Evolutionary conservation across 306 rosid genomes (phyloP).

Genomic region (Medicago arabica): DNA sequence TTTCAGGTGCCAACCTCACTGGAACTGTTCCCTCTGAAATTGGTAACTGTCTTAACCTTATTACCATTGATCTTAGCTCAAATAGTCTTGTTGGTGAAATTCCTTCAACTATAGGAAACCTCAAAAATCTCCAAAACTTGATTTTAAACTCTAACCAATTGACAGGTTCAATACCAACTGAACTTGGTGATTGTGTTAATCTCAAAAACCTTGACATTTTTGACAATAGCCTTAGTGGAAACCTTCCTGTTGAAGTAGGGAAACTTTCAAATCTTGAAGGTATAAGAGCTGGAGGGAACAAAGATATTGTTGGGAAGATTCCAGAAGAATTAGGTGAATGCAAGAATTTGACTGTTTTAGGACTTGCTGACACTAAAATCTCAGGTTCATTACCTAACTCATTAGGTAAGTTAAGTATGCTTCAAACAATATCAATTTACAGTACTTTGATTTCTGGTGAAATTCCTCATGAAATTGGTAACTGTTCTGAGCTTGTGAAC

Average conservation of each 20-base stretch:
- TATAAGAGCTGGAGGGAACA: slow-evolving; percentile 83
- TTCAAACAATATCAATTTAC: slow-evolving; percentile 77
- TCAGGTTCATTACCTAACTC: slow-evolving; percentile 78
- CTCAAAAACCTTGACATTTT: slow-evolving; percentile 63
- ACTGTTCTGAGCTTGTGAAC: slow-evolving; percentile 85
- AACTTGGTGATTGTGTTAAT: slow-evolving; percentile 61
- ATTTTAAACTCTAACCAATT: slow-evolving; percentile 75
- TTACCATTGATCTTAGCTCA: slow-evolving; percentile 65
- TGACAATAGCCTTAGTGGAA: slow-evolving; percentile 67
- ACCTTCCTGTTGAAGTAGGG: slow-evolving; percentile 62
- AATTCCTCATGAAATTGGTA: slow-evolving; percentile 83
- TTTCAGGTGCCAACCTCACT: slow-evolving; percentile 70
- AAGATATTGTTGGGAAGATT: slow-evolving; percentile 64
- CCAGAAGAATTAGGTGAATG: slow-evolving; percentile 73
- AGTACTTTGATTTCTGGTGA: slow-evolving; percentile 76
- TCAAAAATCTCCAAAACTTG: slow-evolving; percentile 64
- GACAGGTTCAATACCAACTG: slow-evolving; percentile 69
- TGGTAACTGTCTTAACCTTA: slow-evolving; percentile 58
- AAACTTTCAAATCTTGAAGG: slow-evolving; percentile 61
- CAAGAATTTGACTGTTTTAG: slow-evolving; percentile 63
- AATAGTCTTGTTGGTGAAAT: slow-evolving; percentile 69
- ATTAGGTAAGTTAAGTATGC: slow-evolving; percentile 62
- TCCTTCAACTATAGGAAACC: slow-evolving; percentile 70
- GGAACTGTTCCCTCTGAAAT: slow-evolving; percentile 65
- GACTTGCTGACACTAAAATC: slow-evolving; percentile 78